Percentiles rank a stretch among this genome's conserved stretches.
These are phyloP conservation scores for Mycena kentingensis DNA, from an alignment of 768 basidiomycete genomes.

Conservation along the genomic window DNA sequence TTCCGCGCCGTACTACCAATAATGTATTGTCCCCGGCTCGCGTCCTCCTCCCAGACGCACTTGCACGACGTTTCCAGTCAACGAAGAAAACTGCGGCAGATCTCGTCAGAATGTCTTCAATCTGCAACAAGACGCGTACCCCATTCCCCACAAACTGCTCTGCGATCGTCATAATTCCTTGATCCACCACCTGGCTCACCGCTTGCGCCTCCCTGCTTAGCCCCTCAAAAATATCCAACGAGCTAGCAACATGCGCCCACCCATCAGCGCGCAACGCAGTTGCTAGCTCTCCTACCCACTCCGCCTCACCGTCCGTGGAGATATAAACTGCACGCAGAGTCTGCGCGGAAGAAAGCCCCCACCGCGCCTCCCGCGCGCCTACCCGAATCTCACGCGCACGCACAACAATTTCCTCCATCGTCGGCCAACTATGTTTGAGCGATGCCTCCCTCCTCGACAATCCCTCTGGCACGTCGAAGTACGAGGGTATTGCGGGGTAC, in stretches of 20 bases:
- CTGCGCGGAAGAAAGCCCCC: neutral
- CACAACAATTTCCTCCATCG: conserved; percentile 40
- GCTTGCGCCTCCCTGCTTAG: conserved; percentile 44
- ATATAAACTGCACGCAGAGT: conserved; percentile 44
- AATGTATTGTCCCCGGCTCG: conserved; percentile 4
- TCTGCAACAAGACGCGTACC: neutral
- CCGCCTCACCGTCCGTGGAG: conserved; percentile 45
- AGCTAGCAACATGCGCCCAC: conserved; percentile 44
- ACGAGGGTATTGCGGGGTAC: conserved; percentile 37
- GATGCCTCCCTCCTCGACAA: conserved; percentile 30
- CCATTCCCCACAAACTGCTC: conserved; percentile 56
- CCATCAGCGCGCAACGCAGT: conserved; percentile 31
- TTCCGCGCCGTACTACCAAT: conserved; percentile 9
- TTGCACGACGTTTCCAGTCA: conserved; percentile 38
- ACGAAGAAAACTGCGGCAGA: conserved; percentile 29
- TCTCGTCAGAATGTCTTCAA: neutral
- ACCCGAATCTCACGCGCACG: conserved; percentile 36
- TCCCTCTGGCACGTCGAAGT: conserved; percentile 24
- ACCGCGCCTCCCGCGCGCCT: conserved; percentile 2
- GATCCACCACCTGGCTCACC: conserved; percentile 51
- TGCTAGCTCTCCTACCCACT: conserved; percentile 44
- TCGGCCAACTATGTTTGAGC: conserved; percentile 44
- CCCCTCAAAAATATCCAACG: conserved; percentile 36
- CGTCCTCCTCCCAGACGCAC: conserved; percentile 31
- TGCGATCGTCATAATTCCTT: conserved; percentile 47